Conservation (phyloP, 768 basidiomycete species). For the Dacryopinax spathularia region DNA sequence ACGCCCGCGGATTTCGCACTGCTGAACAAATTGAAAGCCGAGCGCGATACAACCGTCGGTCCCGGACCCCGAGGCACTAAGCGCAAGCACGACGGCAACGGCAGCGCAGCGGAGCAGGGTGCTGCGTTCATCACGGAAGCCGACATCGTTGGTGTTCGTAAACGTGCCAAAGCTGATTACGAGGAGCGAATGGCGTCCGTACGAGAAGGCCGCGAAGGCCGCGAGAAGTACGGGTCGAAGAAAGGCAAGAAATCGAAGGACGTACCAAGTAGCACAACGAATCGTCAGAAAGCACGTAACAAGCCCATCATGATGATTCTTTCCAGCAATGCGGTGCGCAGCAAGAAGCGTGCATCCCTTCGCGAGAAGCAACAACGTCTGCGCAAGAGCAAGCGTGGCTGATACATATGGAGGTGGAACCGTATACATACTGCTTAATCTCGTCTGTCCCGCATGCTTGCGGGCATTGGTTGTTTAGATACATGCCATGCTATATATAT, state of each 20-base stretch:
- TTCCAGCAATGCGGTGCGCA: slow-evolving; percentile 54
- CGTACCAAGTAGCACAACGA: slow-evolving; percentile 70
- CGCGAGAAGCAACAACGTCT: slow-evolving; percentile 69
- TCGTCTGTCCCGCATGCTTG: too few relatives aligned
- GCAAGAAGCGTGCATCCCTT: slow-evolving; percentile 72
- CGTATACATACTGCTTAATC: too few relatives aligned
- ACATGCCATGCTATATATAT: too few relatives aligned
- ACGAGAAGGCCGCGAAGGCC: slow-evolving; percentile 82
- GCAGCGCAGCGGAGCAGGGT: slow-evolving; percentile 27
- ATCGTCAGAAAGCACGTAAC: slow-evolving; percentile 81
- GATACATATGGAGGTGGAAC: too few relatives aligned
- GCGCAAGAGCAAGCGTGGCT: slow-evolving; percentile 20
- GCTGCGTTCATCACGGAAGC: slow-evolving; percentile 68
- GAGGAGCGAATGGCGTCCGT: slow-evolving; percentile 86
- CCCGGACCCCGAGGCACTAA: slow-evolving; percentile 59
- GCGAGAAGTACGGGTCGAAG: slow-evolving; percentile 80
- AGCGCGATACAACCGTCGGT: slow-evolving; percentile 49
- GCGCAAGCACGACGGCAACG: slow-evolving; percentile 63
- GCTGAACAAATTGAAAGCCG: slow-evolving; percentile 74
- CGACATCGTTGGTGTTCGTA: slow-evolving; percentile 86
- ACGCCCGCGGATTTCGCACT: slow-evolving; percentile 94
- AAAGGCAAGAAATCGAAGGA: slow-evolving; percentile 89
- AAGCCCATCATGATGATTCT: slow-evolving; percentile 94
- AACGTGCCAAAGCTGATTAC: slow-evolving; percentile 86
- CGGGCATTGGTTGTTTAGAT: too few relatives aligned